Evolutionary conservation across 2,329 filamentous ascomycete species (phyloP), one percentile per base, ranked within the genome.

Genomic region (Talaromyces islandicus): DNA sequence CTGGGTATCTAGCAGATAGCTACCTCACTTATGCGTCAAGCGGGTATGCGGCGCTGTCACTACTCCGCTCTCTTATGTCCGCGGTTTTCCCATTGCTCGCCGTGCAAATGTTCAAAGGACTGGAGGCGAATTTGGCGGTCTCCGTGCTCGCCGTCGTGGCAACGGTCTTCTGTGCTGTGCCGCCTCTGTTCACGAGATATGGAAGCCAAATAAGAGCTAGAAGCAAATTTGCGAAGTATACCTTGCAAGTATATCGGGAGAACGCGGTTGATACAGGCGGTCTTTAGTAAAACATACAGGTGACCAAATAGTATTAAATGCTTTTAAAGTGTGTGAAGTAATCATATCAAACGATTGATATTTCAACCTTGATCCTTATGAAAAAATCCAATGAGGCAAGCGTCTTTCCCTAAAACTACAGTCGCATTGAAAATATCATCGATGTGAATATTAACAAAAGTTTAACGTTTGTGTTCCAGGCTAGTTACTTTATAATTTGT

Each of bases 21-120:
- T 81, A 80, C 59, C 68, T 75, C 19, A 73, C 71, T 14, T 79
- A 78, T 54, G 75, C 78, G 1, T 75, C 77, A 0, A 79, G 77
- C 52, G 79, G 75, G 1, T 76, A 76, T 27, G 78, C 78, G 1
- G 73, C 77, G 0, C 66, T 80, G 54, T 70, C 73, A 1, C 72
- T 80, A 19, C 50, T 79, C 2, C 68, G 78, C 9, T 73, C 75
- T 0, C 51, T 75, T 1, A 60, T 79, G 1, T 75, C 71, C 0
- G 78, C 73, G 2, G 57, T 68, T 2, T 73, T 80, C 24, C 77
- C 77, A 1, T 65, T 80, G 0, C 77, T 80, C 51, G 74, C 73
- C 0, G 65, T 63, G 0, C 71, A 74, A 29, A 75, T 80, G 75
- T 80, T 77, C 59, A 46, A 64, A 7, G 65, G 61, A 0, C 57